Base-by-base conservation (phyloP, 2,329 filamentous ascomycete species). In the Alternaria metachromatica region DNA sequence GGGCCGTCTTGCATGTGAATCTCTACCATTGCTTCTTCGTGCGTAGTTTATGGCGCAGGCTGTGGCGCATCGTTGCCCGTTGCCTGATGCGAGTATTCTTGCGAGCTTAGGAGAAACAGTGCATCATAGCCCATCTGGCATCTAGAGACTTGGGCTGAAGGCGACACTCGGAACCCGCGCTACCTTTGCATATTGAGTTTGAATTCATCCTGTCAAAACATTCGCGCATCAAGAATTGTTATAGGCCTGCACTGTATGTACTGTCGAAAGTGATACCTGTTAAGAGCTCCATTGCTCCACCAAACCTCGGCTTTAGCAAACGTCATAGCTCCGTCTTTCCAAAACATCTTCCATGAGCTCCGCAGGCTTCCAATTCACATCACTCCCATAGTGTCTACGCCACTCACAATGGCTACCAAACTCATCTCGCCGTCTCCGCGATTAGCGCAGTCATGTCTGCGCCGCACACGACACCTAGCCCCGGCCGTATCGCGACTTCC, bases 241-340 rank as follows among this genome's bases (percentile, higher is more conserved):
- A 30, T 13, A 23, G 18, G 5, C 13, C 2, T 30, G 7, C 26
- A 25, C 33, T 37, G 33, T n/a, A 37, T 9, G 15, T 37, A 18
- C 48, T 28, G 37, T 46, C 18, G 21, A 20, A 41, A 18, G 21
- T 53, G 25, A 37, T 33, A 30, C 11, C 26, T 13, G 21, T 11
- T 20, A 25, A 15, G 28, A 20, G 55, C 49, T 55, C 49, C 50
- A 15, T 46, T 62, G 45, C 62, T 69, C 66, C 62, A 69, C 64
- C 54, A 62, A 66, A 63, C 72, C 71, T 71, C 72, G 72, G 72
- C 67, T 68, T 56, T 12, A 21, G 20, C 54, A 45, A 63, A 76
- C 73, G 73, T 76, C 74, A 76, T 74, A 75, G 72, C 72, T 75
- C 60, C 61, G 57, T 60, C 45, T 60, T 50, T 43, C 50, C 56